Evolutionary conservation across 2,329 filamentous ascomycete species (phyloP).

Genomic region (Xylariaceae sp.): DNA sequence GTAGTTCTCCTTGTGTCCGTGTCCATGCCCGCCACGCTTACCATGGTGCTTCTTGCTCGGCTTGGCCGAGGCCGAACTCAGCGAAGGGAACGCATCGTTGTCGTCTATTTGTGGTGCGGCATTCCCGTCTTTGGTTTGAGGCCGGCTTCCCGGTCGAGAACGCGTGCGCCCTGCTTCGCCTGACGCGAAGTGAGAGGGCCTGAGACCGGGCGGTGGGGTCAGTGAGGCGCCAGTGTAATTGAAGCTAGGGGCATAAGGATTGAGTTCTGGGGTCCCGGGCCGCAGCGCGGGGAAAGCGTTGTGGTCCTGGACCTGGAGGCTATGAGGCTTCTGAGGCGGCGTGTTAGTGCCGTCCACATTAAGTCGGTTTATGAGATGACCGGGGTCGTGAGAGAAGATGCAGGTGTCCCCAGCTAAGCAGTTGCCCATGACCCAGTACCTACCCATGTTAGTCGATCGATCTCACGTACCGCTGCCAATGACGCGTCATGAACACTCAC

Average conservation of each 20-base stretch:
- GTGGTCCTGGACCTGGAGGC: conserved; percentile 76
- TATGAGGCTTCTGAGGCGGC: conserved; percentile 59
- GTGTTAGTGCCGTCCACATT: conserved; percentile 64
- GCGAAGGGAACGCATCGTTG: conserved; percentile 87
- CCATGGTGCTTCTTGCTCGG: conserved; percentile 87
- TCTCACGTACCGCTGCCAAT: conserved; percentile 28
- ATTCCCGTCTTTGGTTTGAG: conserved; percentile 57
- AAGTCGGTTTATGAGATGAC: conserved; percentile 77
- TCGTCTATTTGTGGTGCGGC: conserved; percentile 80
- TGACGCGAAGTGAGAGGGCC: conserved; percentile 49
- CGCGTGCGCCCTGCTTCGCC: conserved; percentile 60
- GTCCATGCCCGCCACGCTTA: conserved; percentile 78
- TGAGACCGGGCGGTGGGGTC: conserved; percentile 66
- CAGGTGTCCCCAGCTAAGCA: conserved; percentile 91
- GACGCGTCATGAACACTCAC: conserved; percentile 70
- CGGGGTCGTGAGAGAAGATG: conserved; percentile 94
- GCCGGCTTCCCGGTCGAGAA: conserved; percentile 80
- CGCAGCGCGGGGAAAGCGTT: conserved; percentile 78
- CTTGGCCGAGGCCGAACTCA: conserved; percentile 71
- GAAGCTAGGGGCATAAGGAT: conserved; percentile 46
- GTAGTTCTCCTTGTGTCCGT: conserved; percentile 61
- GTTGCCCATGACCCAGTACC: conserved; percentile 94
- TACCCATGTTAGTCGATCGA: conserved; percentile 31
- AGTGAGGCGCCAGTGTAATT: conserved; percentile 50
- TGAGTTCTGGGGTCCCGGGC: conserved; percentile 52